Evolutionary conservation across 108 stramenopile genomes (phyloP), one percentile per base, ranked within the genome.

Genomic region (Cylindrotheca closterium): DNA sequence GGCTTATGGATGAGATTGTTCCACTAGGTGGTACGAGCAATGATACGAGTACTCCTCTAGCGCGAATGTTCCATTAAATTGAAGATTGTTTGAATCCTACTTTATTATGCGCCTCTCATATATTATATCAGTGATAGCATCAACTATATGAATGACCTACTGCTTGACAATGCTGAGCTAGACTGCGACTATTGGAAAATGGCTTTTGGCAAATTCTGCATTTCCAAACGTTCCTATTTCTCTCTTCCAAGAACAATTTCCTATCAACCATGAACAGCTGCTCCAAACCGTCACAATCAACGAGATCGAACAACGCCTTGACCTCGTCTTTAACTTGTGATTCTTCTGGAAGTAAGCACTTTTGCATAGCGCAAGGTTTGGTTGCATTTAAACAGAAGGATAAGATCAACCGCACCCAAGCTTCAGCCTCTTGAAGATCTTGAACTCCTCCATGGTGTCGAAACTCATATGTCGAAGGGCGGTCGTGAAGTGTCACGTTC

Each of bases 391-490:
- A 23, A 55, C 53, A 65, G 55, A 65, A 65, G 3, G 19, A 32
- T 3, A 55, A 5, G 17, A 65, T 17, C 30, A 65, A 33, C 31
- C 53, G 53, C 5, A 65, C 53, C 64, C 64, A 65, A 10, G 54
- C 54, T 56, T 65, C 53, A 12, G 53, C 64, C 54, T 63, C 51
- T n/a, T 18, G 5, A 5, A 63, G n/a, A 19, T 51, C 49, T 29
- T 52, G 28, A n/a, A 55, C 54, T 3, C 64, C 64, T 18, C 64
- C 64, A 65, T 32, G 54, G 17, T 56, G 52, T 19, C 64, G 64
- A 65, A 65, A 65, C 24, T 65, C 54, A 12, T 21, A n/a, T 8
- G 64, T 65, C 15, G 54, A 55, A 18, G 64, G 64, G 4, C 64
- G 52, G 32, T 65, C 29, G 19, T 5, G 30, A 2, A 55, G 21